Conservation (phyloP, 495 filamentous ascomycete species). For the Chaetomium fimeti region DNA sequence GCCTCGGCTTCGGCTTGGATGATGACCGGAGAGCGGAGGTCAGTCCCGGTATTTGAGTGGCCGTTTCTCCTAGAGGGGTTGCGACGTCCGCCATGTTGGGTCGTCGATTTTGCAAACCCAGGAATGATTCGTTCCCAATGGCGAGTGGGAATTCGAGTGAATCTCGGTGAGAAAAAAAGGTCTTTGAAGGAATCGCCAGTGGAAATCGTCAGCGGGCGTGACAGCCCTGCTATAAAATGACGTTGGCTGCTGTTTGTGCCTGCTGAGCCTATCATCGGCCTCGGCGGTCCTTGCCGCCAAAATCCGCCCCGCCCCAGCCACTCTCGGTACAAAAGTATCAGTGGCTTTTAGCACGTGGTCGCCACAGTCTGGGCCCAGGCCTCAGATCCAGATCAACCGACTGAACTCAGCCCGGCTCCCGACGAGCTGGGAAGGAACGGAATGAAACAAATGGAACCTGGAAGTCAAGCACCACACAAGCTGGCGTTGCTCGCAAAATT, state of each 20-base stretch:
- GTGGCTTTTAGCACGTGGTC: conserved; percentile 5
- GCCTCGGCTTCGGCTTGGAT: conserved; percentile 21
- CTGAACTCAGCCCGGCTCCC: neutral
- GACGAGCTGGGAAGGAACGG: neutral
- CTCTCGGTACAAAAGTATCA: neutral
- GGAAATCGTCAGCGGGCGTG: neutral
- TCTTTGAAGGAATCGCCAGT: neutral
- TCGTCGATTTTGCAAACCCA: conserved; percentile 5
- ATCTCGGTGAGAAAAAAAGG: conserved; percentile 24
- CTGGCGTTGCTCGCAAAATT: too few relatives aligned
- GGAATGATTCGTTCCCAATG: conserved; percentile 15
- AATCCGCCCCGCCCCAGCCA: conserved; percentile 10
- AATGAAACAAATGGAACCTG: too few relatives aligned
- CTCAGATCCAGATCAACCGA: neutral
- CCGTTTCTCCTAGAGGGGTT: conserved; percentile 12
- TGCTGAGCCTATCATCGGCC: conserved; percentile 7
- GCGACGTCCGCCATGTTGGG: conserved; percentile 31
- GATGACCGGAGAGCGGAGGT: conserved; percentile 31
- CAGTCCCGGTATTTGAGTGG: conserved; percentile 10
- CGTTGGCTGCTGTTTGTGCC: conserved; percentile 9
- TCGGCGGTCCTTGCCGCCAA: neutral
- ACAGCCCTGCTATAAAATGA: conserved; percentile 15
- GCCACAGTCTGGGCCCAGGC: neutral
- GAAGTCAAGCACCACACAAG: too few relatives aligned
- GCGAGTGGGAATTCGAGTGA: conserved; percentile 1